Conservation (phyloP, 768 basidiomycete species). For the Lyophyllum decastes region DNA sequence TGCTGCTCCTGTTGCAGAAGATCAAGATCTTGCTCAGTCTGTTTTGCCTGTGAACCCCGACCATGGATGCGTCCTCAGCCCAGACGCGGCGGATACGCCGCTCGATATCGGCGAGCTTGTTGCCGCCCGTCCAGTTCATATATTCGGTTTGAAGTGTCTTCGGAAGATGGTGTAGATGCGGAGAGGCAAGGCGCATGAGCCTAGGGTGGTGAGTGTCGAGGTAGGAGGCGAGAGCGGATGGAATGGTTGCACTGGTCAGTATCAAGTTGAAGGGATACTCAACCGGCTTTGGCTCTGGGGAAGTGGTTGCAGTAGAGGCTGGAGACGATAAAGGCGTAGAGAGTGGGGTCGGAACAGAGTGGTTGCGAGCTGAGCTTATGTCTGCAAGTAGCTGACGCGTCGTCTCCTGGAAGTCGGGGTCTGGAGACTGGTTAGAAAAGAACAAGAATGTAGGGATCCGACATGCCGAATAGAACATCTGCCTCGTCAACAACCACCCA, state of each 20-base stretch:
- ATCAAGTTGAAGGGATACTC: conserved; percentile 80
- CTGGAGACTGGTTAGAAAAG: conserved; percentile 36
- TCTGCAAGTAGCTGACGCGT: conserved; percentile 73
- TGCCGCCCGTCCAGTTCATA: conserved; percentile 76
- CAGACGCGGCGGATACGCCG: conserved; percentile 73
- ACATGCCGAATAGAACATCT: conserved; percentile 84
- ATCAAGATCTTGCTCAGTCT: conserved; percentile 70
- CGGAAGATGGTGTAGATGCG: conserved; percentile 79
- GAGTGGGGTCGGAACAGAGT: conserved; percentile 41
- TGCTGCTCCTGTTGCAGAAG: conserved; percentile 78
- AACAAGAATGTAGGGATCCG: background rate
- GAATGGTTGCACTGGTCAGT: conserved; percentile 87
- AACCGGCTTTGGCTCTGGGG: conserved; percentile 26
- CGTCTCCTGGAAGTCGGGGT: conserved; percentile 78
- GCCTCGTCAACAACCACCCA: conserved; percentile 94
- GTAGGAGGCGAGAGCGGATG: conserved; percentile 68
- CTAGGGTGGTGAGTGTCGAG: conserved; percentile 62
- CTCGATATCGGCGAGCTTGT: conserved; percentile 79
- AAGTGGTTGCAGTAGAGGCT: conserved; percentile 18
- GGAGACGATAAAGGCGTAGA: conserved; percentile 16
- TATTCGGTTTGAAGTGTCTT: conserved; percentile 69
- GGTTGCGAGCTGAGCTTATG: conserved; percentile 63
- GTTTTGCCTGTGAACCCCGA: conserved; percentile 16
- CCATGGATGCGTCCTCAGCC: conserved; percentile 56
- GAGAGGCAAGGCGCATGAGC: conserved; percentile 76